Base-by-base conservation (phyloP, 2,329 filamentous ascomycete species). In the Cadophora sp. region DNA sequence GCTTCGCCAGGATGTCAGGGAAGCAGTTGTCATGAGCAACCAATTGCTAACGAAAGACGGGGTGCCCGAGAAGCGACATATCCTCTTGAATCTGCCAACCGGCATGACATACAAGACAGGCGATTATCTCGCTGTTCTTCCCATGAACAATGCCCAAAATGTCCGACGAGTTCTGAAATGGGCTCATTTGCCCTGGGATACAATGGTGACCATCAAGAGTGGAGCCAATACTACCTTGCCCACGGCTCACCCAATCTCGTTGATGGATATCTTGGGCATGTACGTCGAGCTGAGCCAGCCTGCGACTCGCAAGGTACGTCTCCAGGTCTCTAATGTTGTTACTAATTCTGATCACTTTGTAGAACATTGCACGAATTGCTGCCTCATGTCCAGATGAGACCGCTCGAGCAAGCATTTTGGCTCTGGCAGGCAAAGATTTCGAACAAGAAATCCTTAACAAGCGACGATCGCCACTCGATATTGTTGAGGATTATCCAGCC, bases 381-480 rank as follows among this genome's bases (percentile, higher is more conserved):
- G 82, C 84, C 30, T 82, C 80, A 2, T 80, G 81, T 4, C 74
- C 76, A 1, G 82, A 85, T 51, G 78, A 81, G 33, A 73, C 77
- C 4, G 78, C 79, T 0, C 81, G 83, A 68, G 77, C 74, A 4
- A 76, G 80, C 13, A 79, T 86, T 6, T 71, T 76, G 9, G 74
- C 74, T 5, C 77, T 84, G 20, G 65, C 60, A 20, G 61, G 48
- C 5, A 20, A 50, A 9, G 45, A 58, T 41, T 67, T 65, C 36
- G 73, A 78, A 14, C 72, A 73, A 20, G 73, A 78, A 45, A 67
- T 78, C 20, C 67, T 72, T 6, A 62, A 64, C 3, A 90, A 89
- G 72, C 84, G 86, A 11, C 80, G 88, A 22, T 90, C 88, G 0
- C 79, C 91, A 0, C 81, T 95, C 7, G 90, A 94, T 68, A 81